These are phyloP conservation scores for Blastobotrys parvus DNA, from an alignment of 805 yeast species.

Conservation along the genomic window DNA sequence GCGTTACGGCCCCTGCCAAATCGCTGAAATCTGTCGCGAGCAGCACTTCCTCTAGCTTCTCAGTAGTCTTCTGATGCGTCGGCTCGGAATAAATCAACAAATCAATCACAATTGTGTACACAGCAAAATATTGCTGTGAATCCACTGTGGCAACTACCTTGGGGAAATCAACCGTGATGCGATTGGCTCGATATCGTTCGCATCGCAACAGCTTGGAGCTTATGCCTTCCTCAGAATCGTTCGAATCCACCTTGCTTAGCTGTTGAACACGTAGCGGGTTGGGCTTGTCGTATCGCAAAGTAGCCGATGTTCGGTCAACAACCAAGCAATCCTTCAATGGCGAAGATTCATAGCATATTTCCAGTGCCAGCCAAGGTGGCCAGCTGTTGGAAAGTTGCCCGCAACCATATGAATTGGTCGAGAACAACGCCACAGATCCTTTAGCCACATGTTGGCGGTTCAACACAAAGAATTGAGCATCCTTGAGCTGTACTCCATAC, in stretches of 20 bases:
- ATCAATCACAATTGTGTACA: slow-evolving; percentile 54
- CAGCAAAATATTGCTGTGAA: slow-evolving; percentile 60
- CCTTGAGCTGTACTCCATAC: slow-evolving; percentile 55
- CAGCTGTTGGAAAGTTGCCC: slow-evolving; percentile 37
- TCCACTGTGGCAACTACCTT: slow-evolving; percentile 59
- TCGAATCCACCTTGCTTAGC: slow-evolving; percentile 2
- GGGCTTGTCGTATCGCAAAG: slow-evolving; percentile 50
- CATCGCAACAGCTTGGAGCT: slow-evolving; percentile 13
- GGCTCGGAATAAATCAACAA: slow-evolving; percentile 72
- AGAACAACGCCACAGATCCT: slow-evolving; percentile 37
- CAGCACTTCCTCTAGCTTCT: slow-evolving; percentile 55
- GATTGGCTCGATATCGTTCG: slow-evolving; percentile 30
- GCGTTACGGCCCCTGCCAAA: slow-evolving; percentile 37
- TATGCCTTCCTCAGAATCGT: slow-evolving; percentile 12
- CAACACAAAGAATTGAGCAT: slow-evolving; percentile 67
- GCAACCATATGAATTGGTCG: slow-evolving; percentile 54
- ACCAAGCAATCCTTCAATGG: slow-evolving; percentile 42
- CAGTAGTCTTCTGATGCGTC: slow-evolving; percentile 44
- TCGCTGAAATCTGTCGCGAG: slow-evolving; percentile 67
- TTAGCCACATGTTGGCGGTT: slow-evolving; percentile 40
- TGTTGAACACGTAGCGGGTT: slow-evolving; percentile 35
- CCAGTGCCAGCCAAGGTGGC: slow-evolving; percentile 89
- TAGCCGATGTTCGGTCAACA: slow-evolving; percentile 55
- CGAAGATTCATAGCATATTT: slow-evolving; percentile 51
- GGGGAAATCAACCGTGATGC: slow-evolving; percentile 59